Evolutionary conservation across 768 basidiomycete species (phyloP).

Genomic region (Tylopilus rubrobrunneus): DNA sequence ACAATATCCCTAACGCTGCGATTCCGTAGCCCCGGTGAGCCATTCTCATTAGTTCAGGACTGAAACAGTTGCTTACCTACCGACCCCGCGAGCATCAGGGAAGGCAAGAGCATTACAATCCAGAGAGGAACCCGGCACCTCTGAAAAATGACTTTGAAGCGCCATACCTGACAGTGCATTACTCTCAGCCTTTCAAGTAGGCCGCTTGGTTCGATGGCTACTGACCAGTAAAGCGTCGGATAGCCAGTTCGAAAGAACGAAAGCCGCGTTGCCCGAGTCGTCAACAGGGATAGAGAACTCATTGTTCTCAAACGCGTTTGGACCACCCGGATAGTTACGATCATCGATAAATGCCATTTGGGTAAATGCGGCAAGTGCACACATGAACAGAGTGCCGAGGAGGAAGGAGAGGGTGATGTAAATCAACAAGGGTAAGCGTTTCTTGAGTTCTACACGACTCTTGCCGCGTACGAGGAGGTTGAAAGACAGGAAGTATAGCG

Average conservation of each 20-base stretch:
- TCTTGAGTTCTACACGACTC: not conserved
- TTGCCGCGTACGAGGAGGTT: slow-evolving; percentile 1
- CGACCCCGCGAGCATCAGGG: slow-evolving; percentile 6
- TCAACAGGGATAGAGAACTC: slow-evolving; percentile 21
- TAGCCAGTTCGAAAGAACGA: slow-evolving; percentile 11
- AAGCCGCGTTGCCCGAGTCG: slow-evolving; percentile 2
- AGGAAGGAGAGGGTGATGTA: slow-evolving; percentile 4
- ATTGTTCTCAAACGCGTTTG: slow-evolving; percentile 17
- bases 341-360: slow-evolving; percentile 30
- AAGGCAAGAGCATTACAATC: slow-evolving; percentile 8
- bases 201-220: not conserved
- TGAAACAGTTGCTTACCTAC: not conserved
- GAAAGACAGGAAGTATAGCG: slow-evolving; percentile 4
- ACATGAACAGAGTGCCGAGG: slow-evolving; percentile 15
- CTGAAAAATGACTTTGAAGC: slow-evolving; percentile 16
- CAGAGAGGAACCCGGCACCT: slow-evolving; percentile 2
- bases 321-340: slow-evolving; percentile 31
- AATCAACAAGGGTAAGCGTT: not conserved
- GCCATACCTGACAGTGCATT: slow-evolving; percentile 6
- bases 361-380: slow-evolving; percentile 13
- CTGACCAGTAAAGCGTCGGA: slow-evolving; percentile 17
- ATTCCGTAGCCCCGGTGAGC: not conserved
- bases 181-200: not conserved
- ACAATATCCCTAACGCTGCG: slow-evolving; percentile 4
- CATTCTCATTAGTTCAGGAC: not conserved